Evolutionary conservation across 495 filamentous ascomycete species (phyloP), one percentile per base, ranked within the genome.

Genomic region (Penicillium herquei): DNA sequence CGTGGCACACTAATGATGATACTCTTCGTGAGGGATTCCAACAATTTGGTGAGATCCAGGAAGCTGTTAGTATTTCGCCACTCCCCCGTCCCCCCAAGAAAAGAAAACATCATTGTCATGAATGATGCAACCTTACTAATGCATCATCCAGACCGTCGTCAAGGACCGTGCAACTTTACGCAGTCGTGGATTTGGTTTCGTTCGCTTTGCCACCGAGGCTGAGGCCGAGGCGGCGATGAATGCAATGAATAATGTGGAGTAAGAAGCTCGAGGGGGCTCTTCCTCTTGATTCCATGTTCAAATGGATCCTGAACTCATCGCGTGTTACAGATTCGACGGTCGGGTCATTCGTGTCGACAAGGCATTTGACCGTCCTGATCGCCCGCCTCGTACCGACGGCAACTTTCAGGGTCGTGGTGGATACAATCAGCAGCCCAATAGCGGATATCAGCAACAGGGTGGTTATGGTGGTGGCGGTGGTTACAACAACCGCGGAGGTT

Each of bases 131-230:
- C 21, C 46, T 49, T 35, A 32, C 50, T 63, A 52, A 41, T 16
- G 66, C 66, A 49, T 10, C 17, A 26, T 26, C 26, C 57, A 98
- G 94, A 87, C 96, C 58, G 93, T 99, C 54, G 91, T 98, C 63
- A 98, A 96, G 78, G 94, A 99, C 70, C 92, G 91, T 61, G 92
- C 97, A 67, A 97, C 94, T 58, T 84, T 89, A 54, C 91, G 95
- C 69, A 96, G 91, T 78, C 91, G 94, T 70, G 94, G 94, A 37
- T 99, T 98, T 69, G 94, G 94, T 21, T 99, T 99, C 70, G 92
- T 99, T 44, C 87, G 91, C 58, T 99, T 91, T 74, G 70, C 81
- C 39, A 84, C 80, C 52, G 91, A 96, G 16, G 69, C 81, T n/a
- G 90, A 96, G 60, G 94, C 95, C 34, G 84, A 94, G 54, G 74